Conservation (phyloP, 495 filamentous ascomycete species). For the Neurospora sublineolata region DNA sequence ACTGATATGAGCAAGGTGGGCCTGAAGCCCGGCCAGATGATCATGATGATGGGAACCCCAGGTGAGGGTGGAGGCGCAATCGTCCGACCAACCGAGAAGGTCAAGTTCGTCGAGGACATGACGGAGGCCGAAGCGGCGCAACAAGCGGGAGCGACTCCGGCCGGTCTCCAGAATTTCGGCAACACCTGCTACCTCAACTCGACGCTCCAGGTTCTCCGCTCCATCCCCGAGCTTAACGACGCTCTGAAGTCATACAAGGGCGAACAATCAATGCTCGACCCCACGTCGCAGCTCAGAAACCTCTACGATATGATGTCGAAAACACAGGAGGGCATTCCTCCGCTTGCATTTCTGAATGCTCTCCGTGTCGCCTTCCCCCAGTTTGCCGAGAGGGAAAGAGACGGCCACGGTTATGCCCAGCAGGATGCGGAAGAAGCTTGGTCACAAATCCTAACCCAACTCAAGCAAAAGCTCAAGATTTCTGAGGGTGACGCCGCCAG, state of each 20-base stretch:
- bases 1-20: constrained; percentile 71
- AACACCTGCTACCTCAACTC: constrained; percentile 99
- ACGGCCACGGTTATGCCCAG: constrained; percentile 76
- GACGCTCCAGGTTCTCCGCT: constrained; percentile 76
- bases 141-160: constrained; percentile 71
- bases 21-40: constrained; percentile 72
- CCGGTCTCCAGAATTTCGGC: constrained; percentile 83
- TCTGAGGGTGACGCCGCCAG: constrained; percentile 36
- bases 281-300: constrained; percentile 70
- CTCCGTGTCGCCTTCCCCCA: constrained; percentile 80
- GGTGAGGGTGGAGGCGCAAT: constrained; percentile 49
- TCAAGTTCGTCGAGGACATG: constrained; percentile 95
- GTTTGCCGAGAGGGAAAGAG: constrained; percentile 76
- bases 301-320: constrained; percentile 89
- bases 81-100: constrained; percentile 63
- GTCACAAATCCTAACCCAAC: constrained; percentile 86
- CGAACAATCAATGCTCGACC: constrained; percentile 44
- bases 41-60: constrained; percentile 97
- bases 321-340: constrained; percentile 80
- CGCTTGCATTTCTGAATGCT: constrained; percentile 73
- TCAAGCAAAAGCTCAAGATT: constrained; percentile 67
- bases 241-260: constrained; percentile 59
- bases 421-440: constrained; percentile 98
- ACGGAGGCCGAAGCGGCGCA: constrained; percentile 84
- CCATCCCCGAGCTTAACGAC: constrained; percentile 83